Base-by-base conservation (phyloP, 208 protist species). In the Kentomonas sorsogonicus region DNA sequence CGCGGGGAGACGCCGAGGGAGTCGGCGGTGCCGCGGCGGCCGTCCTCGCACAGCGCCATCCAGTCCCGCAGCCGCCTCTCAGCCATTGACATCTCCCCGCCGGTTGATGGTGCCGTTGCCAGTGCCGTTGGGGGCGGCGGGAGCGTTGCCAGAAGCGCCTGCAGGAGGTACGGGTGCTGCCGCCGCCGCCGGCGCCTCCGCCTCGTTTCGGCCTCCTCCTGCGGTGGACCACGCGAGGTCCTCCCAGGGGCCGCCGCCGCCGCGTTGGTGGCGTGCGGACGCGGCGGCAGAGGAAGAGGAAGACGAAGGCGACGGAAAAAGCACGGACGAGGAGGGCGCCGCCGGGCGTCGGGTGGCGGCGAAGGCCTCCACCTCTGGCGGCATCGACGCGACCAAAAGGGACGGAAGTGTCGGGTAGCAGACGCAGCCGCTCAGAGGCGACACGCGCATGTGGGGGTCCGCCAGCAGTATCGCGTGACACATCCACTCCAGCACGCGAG, bases 371-470 rank as follows among this genome's bases (percentile, higher is more conserved):
- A 16, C 15, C 15, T 54, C 48, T 18, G 39, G 39, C 6, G 26
- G 11, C 6, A 34, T 60, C 13, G 66, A 70, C 10, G 75, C 66
- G 22, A 78, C 20, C 47, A 85, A 41, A n/a, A 84, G 18, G 3
- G 78, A 84, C 6, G 83, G 83, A 25, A 79, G 46, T 3, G 62
- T 63, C 5, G 83, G 79, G 53, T 85, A 91, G 53, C 76, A 85
- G 15, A 87, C 71, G 22, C 57, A 60, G 5, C 74, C 74, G 15
- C 60, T 68, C 46, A 65, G 59, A 11, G 53, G 30, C 0, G 69
- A 74, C n/a, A 91, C 45, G 30, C 74, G 72, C 38, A 91, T 81
- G 50, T 82, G 70, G 2, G 83, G 38, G 38, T 91, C 83, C 2
- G 72, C 50, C 22, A 81, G 63, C 15, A 91, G 61, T 30, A 86